These are phyloP conservation scores for Heimioporus sp. DNA, from an alignment of 768 basidiomycete genomes.

Conservation along the genomic window DNA sequence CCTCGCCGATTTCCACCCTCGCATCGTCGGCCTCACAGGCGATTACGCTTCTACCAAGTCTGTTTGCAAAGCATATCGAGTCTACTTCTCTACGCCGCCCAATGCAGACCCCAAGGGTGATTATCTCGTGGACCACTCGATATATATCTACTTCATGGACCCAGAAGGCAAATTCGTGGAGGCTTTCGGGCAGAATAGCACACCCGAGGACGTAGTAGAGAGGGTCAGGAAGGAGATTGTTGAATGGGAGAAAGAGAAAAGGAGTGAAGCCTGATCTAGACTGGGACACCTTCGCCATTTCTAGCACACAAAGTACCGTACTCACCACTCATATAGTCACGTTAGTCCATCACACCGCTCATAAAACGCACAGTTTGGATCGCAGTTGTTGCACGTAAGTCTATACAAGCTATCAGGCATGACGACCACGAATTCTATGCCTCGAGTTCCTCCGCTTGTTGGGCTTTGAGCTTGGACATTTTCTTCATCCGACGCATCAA, in stretches of 20 bases:
- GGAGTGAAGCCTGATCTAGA: conserved; percentile 27
- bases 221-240: conserved; percentile 55
- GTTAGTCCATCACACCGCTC: conserved; percentile 17
- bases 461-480: conserved; percentile 67
- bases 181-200: conserved; percentile 87
- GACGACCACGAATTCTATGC: conserved; percentile 22
- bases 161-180: conserved; percentile 92
- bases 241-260: conserved; percentile 39
- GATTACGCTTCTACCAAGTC: conserved; percentile 82
- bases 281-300: too few species aligned
- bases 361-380: conserved; percentile 3
- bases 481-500: conserved; percentile 88
- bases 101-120: conserved; percentile 85
- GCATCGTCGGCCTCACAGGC: conserved; percentile 85
- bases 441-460: conserved; percentile 39
- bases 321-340: conserved; percentile 12
- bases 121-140: conserved; percentile 96
- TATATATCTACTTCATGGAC: conserved; percentile 98
- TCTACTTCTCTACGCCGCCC: conserved; percentile 97
- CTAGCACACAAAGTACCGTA: not conserved
- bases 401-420: conserved; percentile 20
- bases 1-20: conserved; percentile 85
- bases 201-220: conserved; percentile 62
- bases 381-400: not conserved
- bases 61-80: conserved; percentile 92